Evolutionary conservation across 2,329 filamentous ascomycete genomes (phyloP).

Genomic region (Sarocladium kiliense): DNA sequence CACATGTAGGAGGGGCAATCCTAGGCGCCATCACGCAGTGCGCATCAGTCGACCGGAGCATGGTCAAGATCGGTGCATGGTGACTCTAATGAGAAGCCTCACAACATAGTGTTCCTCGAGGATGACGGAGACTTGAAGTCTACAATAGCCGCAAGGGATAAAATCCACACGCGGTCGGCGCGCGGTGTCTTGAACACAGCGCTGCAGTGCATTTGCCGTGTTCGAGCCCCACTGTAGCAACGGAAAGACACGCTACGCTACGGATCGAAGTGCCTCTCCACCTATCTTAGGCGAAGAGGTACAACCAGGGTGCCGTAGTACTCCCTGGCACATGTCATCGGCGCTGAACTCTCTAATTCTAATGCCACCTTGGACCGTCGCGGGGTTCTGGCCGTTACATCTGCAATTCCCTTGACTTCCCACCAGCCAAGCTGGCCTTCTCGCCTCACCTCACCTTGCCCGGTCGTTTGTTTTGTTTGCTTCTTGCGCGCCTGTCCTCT

Average conservation of each 20-base stretch:
- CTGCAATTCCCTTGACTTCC: not conserved
- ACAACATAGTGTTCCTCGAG: not conserved
- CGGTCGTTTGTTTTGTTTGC: not conserved
- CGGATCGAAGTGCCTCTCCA: not conserved
- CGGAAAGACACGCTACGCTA: not conserved
- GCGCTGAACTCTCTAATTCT: not conserved
- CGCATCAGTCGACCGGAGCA: not conserved
- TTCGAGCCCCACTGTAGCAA: not conserved
- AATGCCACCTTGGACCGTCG: not conserved
- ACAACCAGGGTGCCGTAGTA: not conserved
- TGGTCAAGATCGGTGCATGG: not conserved
- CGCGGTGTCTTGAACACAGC: not conserved
- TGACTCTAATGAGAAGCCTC: not conserved
- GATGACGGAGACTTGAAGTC: not conserved
- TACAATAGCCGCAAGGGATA: not conserved
- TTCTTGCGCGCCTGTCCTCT: not conserved
- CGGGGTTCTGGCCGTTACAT: not conserved
- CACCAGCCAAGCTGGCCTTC: not conserved
- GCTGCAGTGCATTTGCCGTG: not conserved
- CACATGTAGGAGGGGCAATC: not conserved
- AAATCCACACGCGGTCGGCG: not conserved
- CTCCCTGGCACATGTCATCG: constrained; percentile 3
- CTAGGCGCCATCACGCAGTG: not conserved
- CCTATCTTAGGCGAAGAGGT: not conserved
- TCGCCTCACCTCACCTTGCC: not conserved